These are phyloP conservation scores for Collariella sp. DNA, from an alignment of 495 filamentous ascomycete species.

Conservation along the genomic window DNA sequence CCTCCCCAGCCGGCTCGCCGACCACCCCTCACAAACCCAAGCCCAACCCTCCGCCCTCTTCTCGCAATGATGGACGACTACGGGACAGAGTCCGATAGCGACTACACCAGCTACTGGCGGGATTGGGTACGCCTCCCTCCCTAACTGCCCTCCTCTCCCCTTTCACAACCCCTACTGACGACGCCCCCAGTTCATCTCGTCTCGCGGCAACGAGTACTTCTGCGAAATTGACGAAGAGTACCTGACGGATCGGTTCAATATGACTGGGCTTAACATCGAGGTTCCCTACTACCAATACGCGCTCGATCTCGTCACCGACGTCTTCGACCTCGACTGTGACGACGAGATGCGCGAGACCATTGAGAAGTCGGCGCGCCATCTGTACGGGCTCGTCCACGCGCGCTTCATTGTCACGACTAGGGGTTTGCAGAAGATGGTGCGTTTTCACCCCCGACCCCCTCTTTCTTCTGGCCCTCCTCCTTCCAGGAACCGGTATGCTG, in stretches of 20 bases:
- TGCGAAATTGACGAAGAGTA: slow-evolving; percentile 99
- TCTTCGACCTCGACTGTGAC: slow-evolving; percentile 97
- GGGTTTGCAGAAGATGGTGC: slow-evolving; percentile 92
- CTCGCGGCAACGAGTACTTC: slow-evolving; percentile 96
- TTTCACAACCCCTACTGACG: not conserved
- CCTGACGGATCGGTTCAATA: slow-evolving; percentile 94
- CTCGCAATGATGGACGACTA: slow-evolving; percentile 72
- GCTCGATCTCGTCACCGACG: slow-evolving; percentile 97
- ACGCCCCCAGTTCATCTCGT: slow-evolving; percentile 77
- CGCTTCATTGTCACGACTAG: slow-evolving; percentile 95
- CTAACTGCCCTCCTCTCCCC: not conserved
- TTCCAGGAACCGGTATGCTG: too few relatives aligned
- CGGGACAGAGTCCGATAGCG: slow-evolving; percentile 93
- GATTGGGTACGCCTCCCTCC: slow-evolving; percentile 73
- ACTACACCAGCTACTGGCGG: slow-evolving; percentile 98
- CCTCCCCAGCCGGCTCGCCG: too few relatives aligned
- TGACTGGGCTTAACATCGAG: slow-evolving; percentile 93
- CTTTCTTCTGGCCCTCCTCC: not conserved
- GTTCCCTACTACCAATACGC: slow-evolving; percentile 99
- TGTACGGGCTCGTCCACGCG: slow-evolving; percentile 95
- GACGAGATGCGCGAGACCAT: slow-evolving; percentile 97
- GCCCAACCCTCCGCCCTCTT: not conserved
- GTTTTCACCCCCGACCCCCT: not conserved
- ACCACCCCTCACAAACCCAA: not conserved
- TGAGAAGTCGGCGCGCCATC: slow-evolving; percentile 91